Evolutionary conservation across 2,329 filamentous ascomycete species (phyloP).

Genomic region (Phyllosticta capitalensis): DNA sequence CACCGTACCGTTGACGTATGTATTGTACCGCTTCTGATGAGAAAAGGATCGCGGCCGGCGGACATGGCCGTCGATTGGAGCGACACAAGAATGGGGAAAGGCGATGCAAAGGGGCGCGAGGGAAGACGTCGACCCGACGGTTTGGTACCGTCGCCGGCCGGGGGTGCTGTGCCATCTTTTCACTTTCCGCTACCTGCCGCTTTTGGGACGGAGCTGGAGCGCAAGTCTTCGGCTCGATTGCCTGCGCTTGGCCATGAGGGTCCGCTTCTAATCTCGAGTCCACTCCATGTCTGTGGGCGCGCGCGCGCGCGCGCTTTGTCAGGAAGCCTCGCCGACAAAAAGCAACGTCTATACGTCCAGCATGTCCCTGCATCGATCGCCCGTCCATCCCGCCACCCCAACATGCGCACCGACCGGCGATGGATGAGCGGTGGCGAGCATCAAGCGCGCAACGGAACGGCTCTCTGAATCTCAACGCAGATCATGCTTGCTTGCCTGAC

Average conservation of each 20-base stretch:
- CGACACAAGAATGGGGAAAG: neutral
- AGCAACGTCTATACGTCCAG: constrained; percentile 6
- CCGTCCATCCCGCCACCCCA: constrained; percentile 10
- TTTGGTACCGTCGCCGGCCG: neutral
- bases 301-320: neutral
- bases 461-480: constrained; percentile 3
- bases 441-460: constrained; percentile 3
- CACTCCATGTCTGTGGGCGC: no score
- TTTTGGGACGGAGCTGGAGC: neutral
- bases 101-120: no score
- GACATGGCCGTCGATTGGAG: neutral
- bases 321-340: constrained; percentile 1
- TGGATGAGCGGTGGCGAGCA: constrained; percentile 7
- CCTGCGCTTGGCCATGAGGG: neutral
- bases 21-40: no score
- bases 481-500: constrained; percentile 1
- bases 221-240: neutral
- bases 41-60: no score
- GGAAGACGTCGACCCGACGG: neutral
- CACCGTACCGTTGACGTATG: no score
- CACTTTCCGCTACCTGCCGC: neutral
- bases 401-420: constrained; percentile 3
- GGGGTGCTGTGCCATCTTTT: neutral
- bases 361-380: constrained; percentile 12
- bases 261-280: neutral